Conservation (phyloP, 192 early-diverging fungal genomes). For the Globomyces pollinis-pini region DNA sequence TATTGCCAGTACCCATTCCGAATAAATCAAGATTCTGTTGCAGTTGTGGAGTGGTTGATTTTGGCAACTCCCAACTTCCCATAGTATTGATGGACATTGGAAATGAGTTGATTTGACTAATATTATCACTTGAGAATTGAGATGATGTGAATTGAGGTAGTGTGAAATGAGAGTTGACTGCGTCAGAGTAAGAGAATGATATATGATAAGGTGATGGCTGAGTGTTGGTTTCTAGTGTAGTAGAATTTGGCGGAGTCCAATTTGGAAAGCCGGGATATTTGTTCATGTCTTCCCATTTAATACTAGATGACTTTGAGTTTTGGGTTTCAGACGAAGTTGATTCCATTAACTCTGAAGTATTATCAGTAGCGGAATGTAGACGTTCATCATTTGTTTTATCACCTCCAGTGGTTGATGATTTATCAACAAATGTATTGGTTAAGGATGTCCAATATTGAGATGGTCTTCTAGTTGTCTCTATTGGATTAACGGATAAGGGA, state of each 20-base stretch:
- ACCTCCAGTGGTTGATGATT: too few species aligned
- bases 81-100: too few species aligned
- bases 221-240: not conserved
- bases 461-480: not conserved
- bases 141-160: not conserved
- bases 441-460: not conserved
- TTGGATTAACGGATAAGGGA: not conserved
- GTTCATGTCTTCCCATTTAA: not conserved
- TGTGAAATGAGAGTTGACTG: not conserved
- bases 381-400: too few species aligned
- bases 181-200: not conserved
- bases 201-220: not conserved
- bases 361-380: not conserved
- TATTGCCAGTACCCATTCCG: too few species aligned
- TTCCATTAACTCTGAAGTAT: not conserved
- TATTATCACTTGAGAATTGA: not conserved
- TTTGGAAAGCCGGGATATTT: constrained; percentile 1
- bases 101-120: not conserved
- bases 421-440: not conserved
- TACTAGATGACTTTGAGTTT: not conserved
- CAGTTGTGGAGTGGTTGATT: too few species aligned
- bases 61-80: too few species aligned
- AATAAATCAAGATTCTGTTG: too few species aligned
- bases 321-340: not conserved
- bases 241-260: not conserved